Evolutionary conservation across 805 yeast species (phyloP), one percentile per base, ranked within the genome.

Genomic region (Candida quercuum): DNA sequence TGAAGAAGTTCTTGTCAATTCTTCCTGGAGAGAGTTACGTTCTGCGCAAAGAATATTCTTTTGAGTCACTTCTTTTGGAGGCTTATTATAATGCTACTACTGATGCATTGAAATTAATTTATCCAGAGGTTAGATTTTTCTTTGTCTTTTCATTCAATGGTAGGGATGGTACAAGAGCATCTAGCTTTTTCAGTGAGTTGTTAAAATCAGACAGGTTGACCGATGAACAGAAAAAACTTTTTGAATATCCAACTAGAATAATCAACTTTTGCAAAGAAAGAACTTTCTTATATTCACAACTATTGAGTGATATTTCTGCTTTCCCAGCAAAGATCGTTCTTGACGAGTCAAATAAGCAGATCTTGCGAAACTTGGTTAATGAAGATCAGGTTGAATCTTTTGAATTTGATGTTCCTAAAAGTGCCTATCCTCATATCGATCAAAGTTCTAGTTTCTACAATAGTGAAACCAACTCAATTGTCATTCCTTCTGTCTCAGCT

Each of bases 61-160:
- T 45, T 37, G 51, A 51, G 20, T 40, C 46, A 11, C 39, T 48
- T n/a, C 36, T 62, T 13, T 40, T 63, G 11, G 52, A 51, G 21
- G 40, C 57, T 7, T 63, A 58, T 41, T 63, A 50, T 42, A 64
- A 59, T 32, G 64, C 65, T 4, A 56, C 49, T 5, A 50, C 59
- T 12, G 47, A 59, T 14, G 52, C 59, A 1, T 36, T 63, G 32
- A 61, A 55, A 39, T 62, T 66, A 1, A 45, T 63, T 23, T 61
- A 60, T 36, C 59, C 67, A 9, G 67, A 63, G 39, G 53, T 56
- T 4, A 43, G 64, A 28, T 63, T 61, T 40, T 53, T 56, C 28
- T 63, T 59, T 47, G 49, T 59, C 26, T 49, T 51, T 41, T 60
- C 63, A 2, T 63, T 61, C 42, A 51, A 54, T 36, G 66, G 64